phyloP scores from a whole-genome alignment of 495 filamentous ascomycete species.

The Tetracladium marchalianum region DNA sequence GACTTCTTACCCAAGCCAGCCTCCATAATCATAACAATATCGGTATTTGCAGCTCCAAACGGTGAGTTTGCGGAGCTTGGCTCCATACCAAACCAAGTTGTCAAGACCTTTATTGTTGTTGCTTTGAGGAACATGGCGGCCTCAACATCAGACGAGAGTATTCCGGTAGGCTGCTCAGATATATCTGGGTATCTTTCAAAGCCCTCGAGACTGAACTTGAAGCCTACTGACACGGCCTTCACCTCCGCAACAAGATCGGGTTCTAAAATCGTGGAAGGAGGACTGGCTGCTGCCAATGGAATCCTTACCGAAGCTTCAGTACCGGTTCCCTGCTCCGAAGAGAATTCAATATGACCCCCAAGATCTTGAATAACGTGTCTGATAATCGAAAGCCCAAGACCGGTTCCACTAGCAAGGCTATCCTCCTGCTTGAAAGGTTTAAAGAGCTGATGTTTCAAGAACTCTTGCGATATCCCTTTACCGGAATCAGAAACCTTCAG shows the following conservation, averaged over 20 bases:
- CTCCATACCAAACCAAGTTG: conserved; percentile 32
- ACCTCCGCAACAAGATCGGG: conserved; percentile 10
- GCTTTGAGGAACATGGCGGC: conserved; percentile 24
- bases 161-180: conserved; percentile 21
- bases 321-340: conserved; percentile 43
- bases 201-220: conserved; percentile 21
- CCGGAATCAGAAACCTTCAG: conserved; percentile 23
- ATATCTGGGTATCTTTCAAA: conserved; percentile 28
- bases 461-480: conserved; percentile 56
- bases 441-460: conserved; percentile 55
- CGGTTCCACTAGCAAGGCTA: conserved; percentile 52
- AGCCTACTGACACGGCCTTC: conserved; percentile 17
- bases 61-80: neutral
- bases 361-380: conserved; percentile 53
- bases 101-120: conserved; percentile 21
- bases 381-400: conserved; percentile 61
- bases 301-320: conserved; percentile 48
- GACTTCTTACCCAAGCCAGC: conserved; percentile 11
- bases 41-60: neutral
- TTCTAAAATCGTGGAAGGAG: conserved; percentile 4
- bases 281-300: conserved; percentile 24
- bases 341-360: conserved; percentile 47
- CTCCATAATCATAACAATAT: conserved; percentile 12
- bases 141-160: conserved; percentile 21
- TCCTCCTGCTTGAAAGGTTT: conserved; percentile 67